Evolutionary conservation across 1,284 basidiomycete species (phyloP).

Genomic region (Sutorius eximius): DNA sequence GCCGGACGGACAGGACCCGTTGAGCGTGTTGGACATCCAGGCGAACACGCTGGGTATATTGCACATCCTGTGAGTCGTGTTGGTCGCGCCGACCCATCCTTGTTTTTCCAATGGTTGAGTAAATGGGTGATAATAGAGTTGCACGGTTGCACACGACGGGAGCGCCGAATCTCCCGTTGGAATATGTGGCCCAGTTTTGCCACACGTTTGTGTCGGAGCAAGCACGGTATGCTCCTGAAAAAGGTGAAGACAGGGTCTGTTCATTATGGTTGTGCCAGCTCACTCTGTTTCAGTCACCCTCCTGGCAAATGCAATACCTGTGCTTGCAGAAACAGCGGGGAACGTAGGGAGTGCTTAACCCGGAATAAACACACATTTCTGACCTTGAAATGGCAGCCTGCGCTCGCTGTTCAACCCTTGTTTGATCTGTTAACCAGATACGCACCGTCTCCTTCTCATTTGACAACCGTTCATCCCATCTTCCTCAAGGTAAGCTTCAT

Average conservation of each 20-base stretch:
- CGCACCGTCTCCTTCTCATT: conserved; percentile 51
- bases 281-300: conserved; percentile 41
- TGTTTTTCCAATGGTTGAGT: neutral
- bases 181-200: conserved; percentile 58
- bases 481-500: conserved; percentile 47
- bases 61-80: conserved; percentile 62
- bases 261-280: neutral
- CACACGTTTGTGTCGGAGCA: conserved; percentile 55
- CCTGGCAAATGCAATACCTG: conserved; percentile 49
- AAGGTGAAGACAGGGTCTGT: conserved; percentile 44
- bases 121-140: conserved; percentile 40
- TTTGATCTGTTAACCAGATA: conserved; percentile 60
- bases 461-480: conserved; percentile 69
- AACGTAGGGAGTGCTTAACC: conserved; percentile 39
- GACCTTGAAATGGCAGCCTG: conserved; percentile 36
- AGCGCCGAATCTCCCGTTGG: conserved; percentile 35
- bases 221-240: conserved; percentile 63
- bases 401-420: conserved; percentile 57
- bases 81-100: neutral
- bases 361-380: neutral
- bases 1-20: conserved; percentile 59
- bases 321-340: conserved; percentile 37
- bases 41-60: conserved; percentile 63
- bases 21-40: conserved; percentile 53
- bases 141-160: conserved; percentile 48